Conservation (phyloP, 805 yeast species). For the Candida easanensis region DNA sequence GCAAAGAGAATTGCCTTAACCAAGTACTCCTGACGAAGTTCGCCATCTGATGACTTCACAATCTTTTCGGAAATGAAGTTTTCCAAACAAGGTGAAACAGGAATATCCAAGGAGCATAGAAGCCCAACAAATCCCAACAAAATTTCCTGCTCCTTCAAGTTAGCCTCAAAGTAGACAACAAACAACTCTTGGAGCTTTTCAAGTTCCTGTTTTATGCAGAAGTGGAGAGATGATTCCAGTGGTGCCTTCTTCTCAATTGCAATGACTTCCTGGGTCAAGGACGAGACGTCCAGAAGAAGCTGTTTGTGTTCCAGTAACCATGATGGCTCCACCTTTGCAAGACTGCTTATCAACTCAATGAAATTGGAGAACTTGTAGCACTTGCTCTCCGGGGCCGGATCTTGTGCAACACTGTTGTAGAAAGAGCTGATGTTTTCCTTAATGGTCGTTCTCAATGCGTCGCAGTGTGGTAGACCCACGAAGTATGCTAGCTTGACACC, state of each 20-base stretch:
- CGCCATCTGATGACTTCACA: conserved; percentile 47
- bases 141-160: conserved; percentile 35
- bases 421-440: conserved; percentile 50
- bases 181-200: conserved; percentile 54
- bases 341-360: conserved; percentile 59
- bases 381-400: conserved; percentile 49
- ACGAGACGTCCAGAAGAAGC: conserved; percentile 40
- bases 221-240: conserved; percentile 56
- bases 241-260: conserved; percentile 39
- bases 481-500: conserved; percentile 61
- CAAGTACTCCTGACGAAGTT: conserved; percentile 49
- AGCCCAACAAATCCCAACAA: conserved; percentile 41
- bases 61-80: conserved; percentile 56
- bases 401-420: conserved; percentile 45
- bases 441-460: conserved; percentile 53
- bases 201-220: conserved; percentile 70
- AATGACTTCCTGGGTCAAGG: conserved; percentile 42
- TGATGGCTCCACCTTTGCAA: conserved; percentile 45
- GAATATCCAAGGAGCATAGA: conserved; percentile 44
- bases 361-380: conserved; percentile 70
- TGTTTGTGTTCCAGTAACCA: conserved; percentile 60
- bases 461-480: conserved; percentile 52
- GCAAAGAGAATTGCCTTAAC: conserved; percentile 48
- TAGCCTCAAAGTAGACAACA: conserved; percentile 34
- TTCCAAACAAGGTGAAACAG: conserved; percentile 46